Evolutionary conservation across 176 grass and related monocot species (phyloP).

Genomic region (Musa troglodytarum): DNA sequence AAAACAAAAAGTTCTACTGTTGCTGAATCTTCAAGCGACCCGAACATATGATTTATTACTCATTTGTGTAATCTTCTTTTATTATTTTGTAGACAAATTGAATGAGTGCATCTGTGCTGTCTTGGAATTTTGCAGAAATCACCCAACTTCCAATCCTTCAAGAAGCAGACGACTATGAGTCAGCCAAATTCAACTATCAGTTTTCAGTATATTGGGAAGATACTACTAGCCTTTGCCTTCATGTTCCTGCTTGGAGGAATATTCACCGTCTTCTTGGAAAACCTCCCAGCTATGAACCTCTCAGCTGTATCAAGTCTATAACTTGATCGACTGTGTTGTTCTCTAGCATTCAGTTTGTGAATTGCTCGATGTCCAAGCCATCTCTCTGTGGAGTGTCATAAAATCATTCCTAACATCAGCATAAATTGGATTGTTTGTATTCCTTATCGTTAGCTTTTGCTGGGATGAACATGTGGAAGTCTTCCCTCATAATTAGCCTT

Average conservation of each 20-base stretch:
- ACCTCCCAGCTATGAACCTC: constrained; percentile 42
- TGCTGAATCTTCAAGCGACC: background rate
- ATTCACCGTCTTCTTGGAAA: constrained; percentile 60
- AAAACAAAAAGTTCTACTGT: too few species aligned
- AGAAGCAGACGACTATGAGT: constrained; percentile 2
- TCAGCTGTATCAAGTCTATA: background rate
- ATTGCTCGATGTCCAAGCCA: too few species aligned
- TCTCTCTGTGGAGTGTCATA: too few species aligned
- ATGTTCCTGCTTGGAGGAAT: constrained; percentile 66
- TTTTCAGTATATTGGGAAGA: constrained; percentile 27
- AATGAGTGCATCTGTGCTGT: background rate
- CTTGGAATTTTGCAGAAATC: constrained; percentile 30
- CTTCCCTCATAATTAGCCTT: too few species aligned
- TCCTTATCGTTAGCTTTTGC: too few species aligned
- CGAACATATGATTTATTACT: background rate
- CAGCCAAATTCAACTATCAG: background rate
- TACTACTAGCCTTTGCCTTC: constrained; percentile 43
- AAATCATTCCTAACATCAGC: too few species aligned
- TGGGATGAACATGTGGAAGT: too few species aligned
- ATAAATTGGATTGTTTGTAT: too few species aligned
- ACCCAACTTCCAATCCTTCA: constrained; percentile 16
- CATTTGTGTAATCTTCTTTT: background rate
- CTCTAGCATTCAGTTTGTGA: background rate
- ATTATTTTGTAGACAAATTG: background rate
- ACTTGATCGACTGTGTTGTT: background rate